Conservation (phyloP, 1,284 basidiomycete species). For the Malassezia furfur region DNA sequence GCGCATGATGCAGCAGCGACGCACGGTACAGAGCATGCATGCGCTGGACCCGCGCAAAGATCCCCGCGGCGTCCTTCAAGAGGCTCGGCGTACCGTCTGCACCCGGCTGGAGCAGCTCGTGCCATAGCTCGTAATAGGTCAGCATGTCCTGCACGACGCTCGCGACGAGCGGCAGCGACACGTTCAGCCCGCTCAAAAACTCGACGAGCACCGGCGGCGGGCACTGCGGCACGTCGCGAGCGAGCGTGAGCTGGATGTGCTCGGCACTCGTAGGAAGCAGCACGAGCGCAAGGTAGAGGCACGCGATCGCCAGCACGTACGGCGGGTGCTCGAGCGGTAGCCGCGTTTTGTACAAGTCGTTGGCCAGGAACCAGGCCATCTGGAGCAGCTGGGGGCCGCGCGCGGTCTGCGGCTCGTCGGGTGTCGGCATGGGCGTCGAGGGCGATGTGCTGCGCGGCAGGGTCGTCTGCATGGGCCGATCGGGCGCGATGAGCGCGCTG, state of each 20-base stretch:
- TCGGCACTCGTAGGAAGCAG: slow-evolving; percentile 17
- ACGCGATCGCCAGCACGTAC: slow-evolving; percentile 81
- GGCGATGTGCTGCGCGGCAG: background rate
- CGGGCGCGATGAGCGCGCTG: background rate
- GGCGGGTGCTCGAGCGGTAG: slow-evolving; percentile 84
- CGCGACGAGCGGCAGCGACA: slow-evolving; percentile 70
- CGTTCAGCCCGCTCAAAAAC: slow-evolving; percentile 75
- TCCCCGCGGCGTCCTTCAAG: background rate
- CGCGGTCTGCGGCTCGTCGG: too few species aligned
- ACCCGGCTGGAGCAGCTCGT: background rate
- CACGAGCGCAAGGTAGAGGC: slow-evolving; percentile 61
- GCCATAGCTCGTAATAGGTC: slow-evolving; percentile 63
- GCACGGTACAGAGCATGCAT: slow-evolving; percentile 7
- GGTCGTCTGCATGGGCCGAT: background rate
- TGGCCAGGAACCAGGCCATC: slow-evolving; percentile 72
- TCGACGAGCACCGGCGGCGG: slow-evolving; percentile 50
- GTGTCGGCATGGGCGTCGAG: background rate
- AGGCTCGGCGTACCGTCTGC: background rate
- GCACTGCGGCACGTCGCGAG: background rate
- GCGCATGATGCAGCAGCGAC: background rate
- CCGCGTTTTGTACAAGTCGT: slow-evolving; percentile 87
- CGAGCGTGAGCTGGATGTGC: background rate
- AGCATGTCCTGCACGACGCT: slow-evolving; percentile 84
- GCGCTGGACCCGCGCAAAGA: slow-evolving; percentile 10
- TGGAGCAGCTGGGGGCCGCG: slow-evolving; percentile 28